phyloP scores from a whole-genome alignment of 2,329 filamentous ascomycete species.

The Zymoseptoria crescenta region DNA sequence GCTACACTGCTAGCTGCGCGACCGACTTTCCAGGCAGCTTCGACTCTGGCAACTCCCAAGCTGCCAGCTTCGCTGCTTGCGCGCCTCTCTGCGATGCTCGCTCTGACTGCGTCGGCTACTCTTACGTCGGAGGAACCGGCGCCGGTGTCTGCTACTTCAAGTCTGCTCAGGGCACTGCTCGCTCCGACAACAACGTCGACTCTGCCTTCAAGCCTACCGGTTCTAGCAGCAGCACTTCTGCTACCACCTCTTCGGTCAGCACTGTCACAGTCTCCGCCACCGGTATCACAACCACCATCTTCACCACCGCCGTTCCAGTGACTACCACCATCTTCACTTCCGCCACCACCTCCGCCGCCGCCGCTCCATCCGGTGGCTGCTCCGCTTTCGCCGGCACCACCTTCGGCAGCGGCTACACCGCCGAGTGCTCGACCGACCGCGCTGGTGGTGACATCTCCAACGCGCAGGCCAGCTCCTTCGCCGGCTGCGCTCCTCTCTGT shows the following conservation, averaged over 20 bases:
- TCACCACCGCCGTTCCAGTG: neutral
- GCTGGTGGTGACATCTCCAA: conserved; percentile 9
- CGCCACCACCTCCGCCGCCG: neutral
- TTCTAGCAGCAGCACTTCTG: neutral
- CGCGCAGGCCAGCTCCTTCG: conserved; percentile 11
- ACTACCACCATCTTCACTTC: neutral
- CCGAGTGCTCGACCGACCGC: neutral
- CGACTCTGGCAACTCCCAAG: conserved; percentile 10
- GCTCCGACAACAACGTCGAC: conserved; percentile 4
- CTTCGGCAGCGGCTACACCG: conserved; percentile 1
- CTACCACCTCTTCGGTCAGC: neutral
- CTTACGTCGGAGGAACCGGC: conserved; percentile 6
- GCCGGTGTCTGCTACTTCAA: conserved; percentile 15
- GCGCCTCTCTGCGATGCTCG: conserved; percentile 10
- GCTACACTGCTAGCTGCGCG: neutral
- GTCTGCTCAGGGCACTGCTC: neutral
- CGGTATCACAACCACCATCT: neutral
- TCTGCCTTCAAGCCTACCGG: neutral
- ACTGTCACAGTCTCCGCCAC: neutral
- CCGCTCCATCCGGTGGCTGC: neutral
- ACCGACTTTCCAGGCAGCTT: neutral
- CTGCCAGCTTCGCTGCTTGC: conserved; percentile 17
- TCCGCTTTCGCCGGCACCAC: neutral
- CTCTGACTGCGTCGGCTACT: conserved; percentile 11
- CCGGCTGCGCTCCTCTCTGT: conserved; percentile 17